Evolutionary conservation across 345 rosid species (phyloP), one percentile per base, ranked within the genome.

Genomic region (Lenwebbia sp.): DNA sequence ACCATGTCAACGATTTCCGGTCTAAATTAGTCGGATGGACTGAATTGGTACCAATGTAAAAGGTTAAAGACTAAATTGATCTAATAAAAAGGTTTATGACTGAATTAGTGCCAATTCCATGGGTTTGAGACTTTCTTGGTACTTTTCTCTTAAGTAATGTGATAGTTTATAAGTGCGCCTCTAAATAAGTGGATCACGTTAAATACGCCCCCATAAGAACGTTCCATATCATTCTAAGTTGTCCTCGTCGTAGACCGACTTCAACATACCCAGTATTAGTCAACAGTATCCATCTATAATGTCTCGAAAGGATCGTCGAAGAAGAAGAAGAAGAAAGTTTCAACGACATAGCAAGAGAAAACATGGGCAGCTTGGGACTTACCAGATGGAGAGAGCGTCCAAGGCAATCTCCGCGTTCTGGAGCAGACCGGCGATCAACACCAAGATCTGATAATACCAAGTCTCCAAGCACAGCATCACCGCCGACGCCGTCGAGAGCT

Each of bases 381-480:
- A 93, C 94, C 94, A 90, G 52, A 92, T 85, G 7, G 95, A 89
- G 57, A 94, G 92, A 89, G 96, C 88, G 83, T 93, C 96, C 87
- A 94, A 84, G 4, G 92, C 91, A 54, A 92, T 86, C 85, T 93
- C 96, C 19, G 97, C 92, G 83, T 93, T 76, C 26, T 89, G 57
- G 54, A 93, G 95, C 88, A 93, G 88, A 41, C 96, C 96, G 9
- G 97, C 94, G 8, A 94, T 92, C 30, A 93, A 86, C 88, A 93
- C 92, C 5, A 93, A 86, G 82, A 92, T 89, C 91, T 92, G 96
- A 83, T 87, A 83, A 10, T 93, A 94, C 97, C 96, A 94, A 70
- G 89, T 57, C 82, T 94, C 97, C 44, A 94, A 88, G 84, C 94
- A 91, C 17, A 93, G 86, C 96, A 93, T 94, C 23, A 94, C 92